These are phyloP conservation scores for Metarhizium brunneum DNA, from an alignment of 2,329 filamentous ascomycete species.

Conservation along the genomic window DNA sequence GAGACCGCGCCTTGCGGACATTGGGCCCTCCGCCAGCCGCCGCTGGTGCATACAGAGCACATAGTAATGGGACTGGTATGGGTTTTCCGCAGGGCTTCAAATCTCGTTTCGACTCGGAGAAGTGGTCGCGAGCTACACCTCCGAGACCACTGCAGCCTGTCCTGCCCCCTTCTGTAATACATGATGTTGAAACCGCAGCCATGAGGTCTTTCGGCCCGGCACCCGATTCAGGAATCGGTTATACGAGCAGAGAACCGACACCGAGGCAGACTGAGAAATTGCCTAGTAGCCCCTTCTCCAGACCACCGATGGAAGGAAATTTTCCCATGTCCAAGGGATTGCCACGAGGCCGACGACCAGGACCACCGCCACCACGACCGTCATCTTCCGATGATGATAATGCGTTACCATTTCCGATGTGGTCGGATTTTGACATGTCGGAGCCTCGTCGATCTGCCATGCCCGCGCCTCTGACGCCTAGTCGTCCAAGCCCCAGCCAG, in stretches of 20 bases:
- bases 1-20: neutral
- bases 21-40: constrained; percentile 3
- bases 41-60: neutral
- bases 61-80: neutral
- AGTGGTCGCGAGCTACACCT: constrained; percentile 11
- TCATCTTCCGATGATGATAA: neutral
- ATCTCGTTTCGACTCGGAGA: constrained; percentile 15
- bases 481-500: constrained; percentile 1
- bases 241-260: constrained; percentile 5
- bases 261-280: constrained; percentile 6
- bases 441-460: constrained; percentile 24
- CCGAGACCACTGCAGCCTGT: constrained; percentile 13
- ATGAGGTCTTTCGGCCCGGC: constrained; percentile 15
- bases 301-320: constrained; percentile 20
- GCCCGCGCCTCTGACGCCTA: constrained; percentile 23
- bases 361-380: constrained; percentile 8
- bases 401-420: neutral
- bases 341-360: constrained; percentile 23
- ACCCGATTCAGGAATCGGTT: constrained; percentile 5
- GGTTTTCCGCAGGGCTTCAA: constrained; percentile 12
- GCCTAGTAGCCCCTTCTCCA: constrained; percentile 18
- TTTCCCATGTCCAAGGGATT: constrained; percentile 25
- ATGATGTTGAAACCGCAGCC: constrained; percentile 8
- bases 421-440: constrained; percentile 16
- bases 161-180: constrained; percentile 12